Conservation (phyloP, 2,329 filamentous ascomycete species). For the Paraphaeosphaeria minitans region DNA sequence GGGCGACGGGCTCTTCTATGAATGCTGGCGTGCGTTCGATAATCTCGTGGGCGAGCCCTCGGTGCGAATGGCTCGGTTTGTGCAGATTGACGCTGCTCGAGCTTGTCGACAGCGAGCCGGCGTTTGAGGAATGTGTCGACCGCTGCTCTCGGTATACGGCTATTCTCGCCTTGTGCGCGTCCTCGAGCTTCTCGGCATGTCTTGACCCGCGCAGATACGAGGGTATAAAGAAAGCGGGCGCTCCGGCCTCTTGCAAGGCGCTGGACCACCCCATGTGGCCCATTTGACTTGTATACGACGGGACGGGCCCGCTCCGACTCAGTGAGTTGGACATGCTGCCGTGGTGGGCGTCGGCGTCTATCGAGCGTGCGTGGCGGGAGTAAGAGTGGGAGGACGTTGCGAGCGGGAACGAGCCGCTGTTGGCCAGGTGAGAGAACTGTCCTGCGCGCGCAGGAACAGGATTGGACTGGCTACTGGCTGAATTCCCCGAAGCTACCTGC, state of each 20-base stretch:
- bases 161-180: slow-evolving; percentile 68
- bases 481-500: slow-evolving; percentile 62
- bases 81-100: slow-evolving; percentile 63
- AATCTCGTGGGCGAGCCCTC: slow-evolving; percentile 81
- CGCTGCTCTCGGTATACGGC: slow-evolving; percentile 52
- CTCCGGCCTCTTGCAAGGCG: slow-evolving; percentile 30
- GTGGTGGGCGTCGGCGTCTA: slow-evolving; percentile 58
- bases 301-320: slow-evolving; percentile 50
- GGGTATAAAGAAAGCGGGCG: slow-evolving; percentile 73
- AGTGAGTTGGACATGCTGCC: slow-evolving; percentile 50
- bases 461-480: slow-evolving; percentile 37
- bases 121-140: slow-evolving; percentile 52
- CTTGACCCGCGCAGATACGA: slow-evolving; percentile 80
- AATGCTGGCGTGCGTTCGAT: slow-evolving; percentile 74
- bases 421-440: slow-evolving; percentile 62
- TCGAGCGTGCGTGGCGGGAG: slow-evolving; percentile 45
- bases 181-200: slow-evolving; percentile 77
- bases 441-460: slow-evolving; percentile 44
- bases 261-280: slow-evolving; percentile 40
- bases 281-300: slow-evolving; percentile 56
- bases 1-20: slow-evolving; percentile 64
- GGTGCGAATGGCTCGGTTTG: slow-evolving; percentile 69
- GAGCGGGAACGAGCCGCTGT: slow-evolving; percentile 47
- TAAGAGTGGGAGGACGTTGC: slow-evolving; percentile 18
- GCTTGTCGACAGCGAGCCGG: slow-evolving; percentile 58